These are phyloP conservation scores for Penicillium paneum DNA, from an alignment of 2,329 filamentous ascomycete species.

Conservation along the genomic window DNA sequence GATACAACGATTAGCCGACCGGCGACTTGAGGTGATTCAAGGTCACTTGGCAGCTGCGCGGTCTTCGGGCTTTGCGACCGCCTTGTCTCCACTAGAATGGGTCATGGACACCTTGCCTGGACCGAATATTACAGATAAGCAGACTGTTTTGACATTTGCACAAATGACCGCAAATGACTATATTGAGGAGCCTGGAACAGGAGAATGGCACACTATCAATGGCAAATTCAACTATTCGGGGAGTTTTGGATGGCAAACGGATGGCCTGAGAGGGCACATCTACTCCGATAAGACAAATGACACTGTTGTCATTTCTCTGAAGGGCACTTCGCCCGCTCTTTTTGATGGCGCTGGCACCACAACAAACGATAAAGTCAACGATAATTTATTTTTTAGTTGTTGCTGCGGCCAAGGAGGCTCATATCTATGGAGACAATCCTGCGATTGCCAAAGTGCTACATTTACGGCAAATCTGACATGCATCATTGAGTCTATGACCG, in stretches of 20 bases:
- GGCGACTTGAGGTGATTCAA: conserved; percentile 72
- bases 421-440: conserved; percentile 86
- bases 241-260: conserved; percentile 88
- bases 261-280: conserved; percentile 87
- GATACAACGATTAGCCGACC: conserved; percentile 79
- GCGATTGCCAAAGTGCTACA: conserved; percentile 82
- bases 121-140: conserved; percentile 80
- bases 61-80: conserved; percentile 63
- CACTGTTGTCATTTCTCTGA: conserved; percentile 86
- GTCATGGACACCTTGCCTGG: conserved; percentile 72
- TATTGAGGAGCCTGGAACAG: conserved; percentile 65
- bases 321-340: conserved; percentile 84
- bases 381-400: conserved; percentile 97
- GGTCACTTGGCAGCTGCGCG: conserved; percentile 71
- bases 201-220: conserved; percentile 80
- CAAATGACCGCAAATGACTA: conserved; percentile 90
- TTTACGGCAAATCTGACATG: conserved; percentile 94
- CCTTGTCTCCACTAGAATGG: conserved; percentile 74
- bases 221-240: conserved; percentile 77
- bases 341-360: conserved; percentile 97
- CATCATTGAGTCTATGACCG: conserved; percentile 67
- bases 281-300: conserved; percentile 82
- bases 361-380: conserved; percentile 95
- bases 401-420: conserved; percentile 93
- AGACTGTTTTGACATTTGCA: conserved; percentile 78